Conservation (phyloP, 768 basidiomycete species). For the Russula sp. region DNA sequence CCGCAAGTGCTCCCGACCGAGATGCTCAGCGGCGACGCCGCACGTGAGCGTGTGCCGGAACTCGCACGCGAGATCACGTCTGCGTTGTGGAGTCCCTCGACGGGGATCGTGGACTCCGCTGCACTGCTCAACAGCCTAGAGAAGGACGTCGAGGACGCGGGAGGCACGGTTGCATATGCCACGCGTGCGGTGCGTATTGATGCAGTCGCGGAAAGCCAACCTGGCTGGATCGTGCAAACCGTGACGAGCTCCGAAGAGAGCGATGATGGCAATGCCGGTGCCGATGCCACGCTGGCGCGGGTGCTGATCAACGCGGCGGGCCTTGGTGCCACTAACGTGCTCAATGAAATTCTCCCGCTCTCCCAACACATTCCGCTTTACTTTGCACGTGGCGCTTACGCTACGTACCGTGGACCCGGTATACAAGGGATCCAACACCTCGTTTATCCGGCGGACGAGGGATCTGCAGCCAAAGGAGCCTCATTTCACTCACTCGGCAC, state of each 20-base stretch:
- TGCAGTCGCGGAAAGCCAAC: slow-evolving; percentile 34
- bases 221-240: slow-evolving; percentile 87
- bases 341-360: slow-evolving; percentile 59
- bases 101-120: slow-evolving; percentile 89
- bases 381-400: slow-evolving; percentile 81
- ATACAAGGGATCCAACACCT: slow-evolving; percentile 59
- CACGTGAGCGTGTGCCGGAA: slow-evolving; percentile 73
- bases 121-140: slow-evolving; percentile 77
- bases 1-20: slow-evolving; percentile 48
- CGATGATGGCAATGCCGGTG: slow-evolving; percentile 39
- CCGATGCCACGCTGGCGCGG: slow-evolving; percentile 65
- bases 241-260: slow-evolving; percentile 39
- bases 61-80: slow-evolving; percentile 60
- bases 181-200: slow-evolving; percentile 87
- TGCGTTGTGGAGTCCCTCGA: slow-evolving; percentile 77
- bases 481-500: slow-evolving; percentile 83
- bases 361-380: slow-evolving; percentile 61
- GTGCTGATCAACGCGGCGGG: slow-evolving; percentile 82
- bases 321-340: slow-evolving; percentile 59
- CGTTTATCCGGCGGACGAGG: slow-evolving; percentile 86
- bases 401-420: slow-evolving; percentile 79
- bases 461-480: slow-evolving; percentile 40
- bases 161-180: slow-evolving; percentile 63
- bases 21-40: slow-evolving; percentile 61
- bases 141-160: slow-evolving; percentile 66